phyloP scores from a whole-genome alignment of 306 rosid genomes.

The Echinosophora koreensis region DNA sequence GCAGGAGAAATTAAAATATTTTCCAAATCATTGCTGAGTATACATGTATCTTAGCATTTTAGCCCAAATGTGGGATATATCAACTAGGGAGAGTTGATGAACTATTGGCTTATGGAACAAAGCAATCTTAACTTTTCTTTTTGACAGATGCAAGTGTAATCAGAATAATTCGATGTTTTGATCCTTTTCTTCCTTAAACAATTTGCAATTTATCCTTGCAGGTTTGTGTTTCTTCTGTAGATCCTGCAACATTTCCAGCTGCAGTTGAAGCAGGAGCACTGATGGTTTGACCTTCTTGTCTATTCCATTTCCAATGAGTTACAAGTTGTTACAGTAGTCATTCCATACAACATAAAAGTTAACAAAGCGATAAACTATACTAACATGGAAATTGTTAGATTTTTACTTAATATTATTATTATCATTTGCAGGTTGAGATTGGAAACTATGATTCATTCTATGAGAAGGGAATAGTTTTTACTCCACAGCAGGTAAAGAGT shows the following conservation, averaged over 20 bases:
- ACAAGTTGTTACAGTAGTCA: constrained; percentile 7
- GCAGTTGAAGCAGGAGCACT: constrained; percentile 94
- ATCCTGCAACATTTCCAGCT: constrained; percentile 72
- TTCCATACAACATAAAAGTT: constrained; percentile 19
- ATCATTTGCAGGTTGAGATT: constrained; percentile 77
- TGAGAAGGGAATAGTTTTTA: constrained; percentile 75
- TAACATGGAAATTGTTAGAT: neutral
- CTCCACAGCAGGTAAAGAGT: constrained; percentile 78
- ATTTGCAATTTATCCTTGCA: constrained; percentile 51
- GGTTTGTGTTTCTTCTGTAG: constrained; percentile 95
- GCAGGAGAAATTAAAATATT: neutral
- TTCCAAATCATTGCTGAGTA: neutral
- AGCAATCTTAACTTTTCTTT: neutral
- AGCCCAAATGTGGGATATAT: neutral
- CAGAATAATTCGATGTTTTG: constrained; percentile 4
- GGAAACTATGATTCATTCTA: constrained; percentile 95
- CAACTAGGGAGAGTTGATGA: constrained; percentile 1
- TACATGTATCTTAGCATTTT: constrained; percentile 2
- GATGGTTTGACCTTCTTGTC: constrained; percentile 64
- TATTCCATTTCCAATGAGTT: constrained; percentile 32
- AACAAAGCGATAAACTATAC: constrained; percentile 11
- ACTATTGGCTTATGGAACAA: constrained; percentile 1
- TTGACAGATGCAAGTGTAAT: constrained; percentile 7
- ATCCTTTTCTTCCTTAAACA: constrained; percentile 19
- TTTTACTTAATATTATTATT: constrained; percentile 29